phyloP scores from a whole-genome alignment of 495 filamentous ascomycete species.

The Monascus purpureus region DNA sequence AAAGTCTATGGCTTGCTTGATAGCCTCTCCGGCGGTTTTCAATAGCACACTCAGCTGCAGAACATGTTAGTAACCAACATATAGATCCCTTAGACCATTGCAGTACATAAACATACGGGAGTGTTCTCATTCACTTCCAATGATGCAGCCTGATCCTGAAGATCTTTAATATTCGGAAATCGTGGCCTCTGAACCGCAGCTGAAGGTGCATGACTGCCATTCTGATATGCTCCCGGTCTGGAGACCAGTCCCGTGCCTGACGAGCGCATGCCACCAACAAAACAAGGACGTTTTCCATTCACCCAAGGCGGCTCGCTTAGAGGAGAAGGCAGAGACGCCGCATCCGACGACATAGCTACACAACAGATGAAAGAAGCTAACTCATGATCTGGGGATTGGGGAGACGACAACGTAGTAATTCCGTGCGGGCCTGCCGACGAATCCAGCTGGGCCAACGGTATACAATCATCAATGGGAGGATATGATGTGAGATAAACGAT shows the following conservation, averaged over 20 bases:
- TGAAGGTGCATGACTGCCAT: constrained; percentile 7
- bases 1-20: constrained; percentile 18
- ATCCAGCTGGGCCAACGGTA: too few relatives aligned
- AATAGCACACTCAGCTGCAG: constrained; percentile 22
- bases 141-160: constrained; percentile 36
- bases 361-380: constrained; percentile 9
- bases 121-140: constrained; percentile 27
- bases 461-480: too few relatives aligned
- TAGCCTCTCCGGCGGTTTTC: constrained; percentile 20
- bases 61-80: constrained; percentile 7
- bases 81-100: neutral
- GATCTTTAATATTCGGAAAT: constrained; percentile 64
- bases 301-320: constrained; percentile 25
- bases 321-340: constrained; percentile 28
- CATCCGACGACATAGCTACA: constrained; percentile 31
- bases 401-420: neutral
- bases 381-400: constrained; percentile 9
- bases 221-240: constrained; percentile 14
- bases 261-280: constrained; percentile 17
- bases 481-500: too few relatives aligned
- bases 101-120: constrained; percentile 20
- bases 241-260: constrained; percentile 11
- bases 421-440: too few relatives aligned
- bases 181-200: constrained; percentile 12
- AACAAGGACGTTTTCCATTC: constrained; percentile 15